A percentile compares a stretch with the other conserved stretches of the same genome.
Evolutionary conservation across 2,329 filamentous ascomycete genomes (phyloP).

Genomic region (Diaporthe vaccinii): DNA sequence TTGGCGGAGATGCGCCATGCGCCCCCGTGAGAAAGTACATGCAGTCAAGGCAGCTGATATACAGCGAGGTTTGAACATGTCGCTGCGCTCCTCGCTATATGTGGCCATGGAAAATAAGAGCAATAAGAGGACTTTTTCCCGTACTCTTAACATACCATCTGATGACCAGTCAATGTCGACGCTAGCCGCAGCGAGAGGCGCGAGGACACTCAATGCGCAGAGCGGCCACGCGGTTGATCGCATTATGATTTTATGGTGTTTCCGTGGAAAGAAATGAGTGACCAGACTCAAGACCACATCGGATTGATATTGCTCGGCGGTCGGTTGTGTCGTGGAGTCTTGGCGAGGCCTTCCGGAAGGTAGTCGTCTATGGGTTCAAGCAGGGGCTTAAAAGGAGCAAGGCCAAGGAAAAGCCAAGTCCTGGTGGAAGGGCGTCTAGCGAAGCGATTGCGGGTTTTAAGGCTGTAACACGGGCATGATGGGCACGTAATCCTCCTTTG

Average conservation of each 20-base stretch:
- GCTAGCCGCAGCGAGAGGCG: slow-evolving; percentile 31
- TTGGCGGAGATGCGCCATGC: neutral
- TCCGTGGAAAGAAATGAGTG: neutral
- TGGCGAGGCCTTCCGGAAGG: slow-evolving; percentile 17
- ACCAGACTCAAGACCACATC: slow-evolving; percentile 27
- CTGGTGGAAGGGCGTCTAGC: neutral
- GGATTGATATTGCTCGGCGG: slow-evolving; percentile 1
- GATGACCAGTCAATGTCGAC: slow-evolving; percentile 40
- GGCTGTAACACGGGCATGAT: slow-evolving; percentile 19
- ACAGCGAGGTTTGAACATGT: neutral
- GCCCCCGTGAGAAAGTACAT: neutral
- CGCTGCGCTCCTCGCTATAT: neutral
- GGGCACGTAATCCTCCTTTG: slow-evolving; percentile 33
- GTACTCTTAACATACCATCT: slow-evolving; percentile 30
- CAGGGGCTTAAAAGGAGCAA: slow-evolving; percentile 32
- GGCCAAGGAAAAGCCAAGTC: slow-evolving; percentile 40
- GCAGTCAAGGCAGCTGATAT: neutral
- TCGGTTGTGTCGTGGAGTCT: slow-evolving; percentile 1
- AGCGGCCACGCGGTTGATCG: slow-evolving; percentile 38
- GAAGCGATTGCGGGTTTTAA: slow-evolving; percentile 35
- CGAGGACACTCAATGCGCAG: slow-evolving; percentile 11
- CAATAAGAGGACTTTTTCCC: neutral
- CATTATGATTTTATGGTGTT: slow-evolving; percentile 24
- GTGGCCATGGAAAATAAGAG: too few species aligned
- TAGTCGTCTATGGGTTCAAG: neutral